Evolutionary conservation across 371 early-diverging fungal genomes (phyloP).

Genomic region (Haplosporangium sp.): DNA sequence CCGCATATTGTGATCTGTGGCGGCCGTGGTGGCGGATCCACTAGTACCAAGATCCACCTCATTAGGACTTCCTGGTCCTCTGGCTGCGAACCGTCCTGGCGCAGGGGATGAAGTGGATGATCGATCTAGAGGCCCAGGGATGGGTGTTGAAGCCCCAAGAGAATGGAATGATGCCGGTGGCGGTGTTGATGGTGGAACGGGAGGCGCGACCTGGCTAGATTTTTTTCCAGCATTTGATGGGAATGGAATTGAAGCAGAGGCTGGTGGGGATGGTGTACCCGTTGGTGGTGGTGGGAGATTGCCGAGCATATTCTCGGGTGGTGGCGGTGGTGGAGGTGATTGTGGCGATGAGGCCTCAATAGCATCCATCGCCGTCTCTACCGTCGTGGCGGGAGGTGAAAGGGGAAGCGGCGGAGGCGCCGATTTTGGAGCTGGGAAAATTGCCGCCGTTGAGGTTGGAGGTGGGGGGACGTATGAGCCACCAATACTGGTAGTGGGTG

Average conservation of each 20-base stretch:
- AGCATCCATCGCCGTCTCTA: background rate
- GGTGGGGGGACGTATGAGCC: slow-evolving; percentile 17
- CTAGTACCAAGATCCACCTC: slow-evolving; percentile 20
- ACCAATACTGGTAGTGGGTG: background rate
- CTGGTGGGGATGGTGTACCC: slow-evolving; percentile 18
- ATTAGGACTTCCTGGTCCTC: slow-evolving; percentile 16
- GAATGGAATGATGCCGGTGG: slow-evolving; percentile 9
- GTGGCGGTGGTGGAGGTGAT: background rate
- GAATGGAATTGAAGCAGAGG: slow-evolving; percentile 11
- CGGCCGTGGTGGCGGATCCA: slow-evolving; percentile 4
- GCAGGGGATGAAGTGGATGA: slow-evolving; percentile 17
- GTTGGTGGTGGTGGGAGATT: slow-evolving; percentile 28
- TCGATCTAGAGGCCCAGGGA: slow-evolving; percentile 46
- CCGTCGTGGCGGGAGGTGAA: background rate
- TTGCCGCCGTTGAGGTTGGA: slow-evolving; percentile 4
- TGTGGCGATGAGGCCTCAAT: background rate
- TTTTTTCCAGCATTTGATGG: slow-evolving; percentile 25
- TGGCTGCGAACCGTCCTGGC: slow-evolving; percentile 2
- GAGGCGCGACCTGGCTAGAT: slow-evolving; percentile 3
- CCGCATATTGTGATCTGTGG: background rate
- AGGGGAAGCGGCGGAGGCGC: slow-evolving; percentile 1
- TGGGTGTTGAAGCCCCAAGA: slow-evolving; percentile 36
- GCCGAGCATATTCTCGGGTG: slow-evolving; percentile 9
- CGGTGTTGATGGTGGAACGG: no score
- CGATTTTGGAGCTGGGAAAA: slow-evolving; percentile 5